Conservation (phyloP, 371 early-diverging fungal genomes). For the Mucor plumbeus region DNA sequence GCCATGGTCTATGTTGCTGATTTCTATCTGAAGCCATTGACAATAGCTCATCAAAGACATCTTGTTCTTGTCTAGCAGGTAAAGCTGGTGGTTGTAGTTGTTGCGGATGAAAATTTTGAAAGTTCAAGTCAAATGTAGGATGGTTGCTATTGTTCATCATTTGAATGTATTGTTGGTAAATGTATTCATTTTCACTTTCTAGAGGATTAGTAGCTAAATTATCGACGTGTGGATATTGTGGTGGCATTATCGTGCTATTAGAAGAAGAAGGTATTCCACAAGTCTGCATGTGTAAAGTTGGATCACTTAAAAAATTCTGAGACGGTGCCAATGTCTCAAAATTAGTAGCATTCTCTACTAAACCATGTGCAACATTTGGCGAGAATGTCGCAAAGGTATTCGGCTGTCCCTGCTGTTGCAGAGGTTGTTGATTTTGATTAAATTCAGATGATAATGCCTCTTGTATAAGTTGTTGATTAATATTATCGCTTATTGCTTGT, state of each 20-base stretch:
- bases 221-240: not conserved
- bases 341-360: not conserved
- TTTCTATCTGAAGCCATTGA: conserved; percentile 18
- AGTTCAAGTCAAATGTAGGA: conserved; percentile 4
- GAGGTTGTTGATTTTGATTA: not conserved
- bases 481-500: not conserved
- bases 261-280: not conserved
- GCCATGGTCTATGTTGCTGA: not conserved
- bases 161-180: not conserved
- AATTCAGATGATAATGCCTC: not conserved
- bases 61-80: conserved; percentile 17
- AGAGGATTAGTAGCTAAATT: not conserved
- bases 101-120: not conserved
- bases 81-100: not conserved
- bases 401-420: not conserved
- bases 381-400: not conserved
- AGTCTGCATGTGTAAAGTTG: not conserved
- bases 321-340: not conserved
- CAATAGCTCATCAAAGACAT: conserved; percentile 30
- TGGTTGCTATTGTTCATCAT: not conserved
- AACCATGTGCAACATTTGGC: not conserved
- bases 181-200: not conserved
- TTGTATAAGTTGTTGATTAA: not conserved
- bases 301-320: not conserved
- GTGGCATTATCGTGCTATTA: not conserved